These are phyloP conservation scores for Pseudoneurospora amorphoporcata DNA, from an alignment of 495 filamentous ascomycete species.

Conservation along the genomic window DNA sequence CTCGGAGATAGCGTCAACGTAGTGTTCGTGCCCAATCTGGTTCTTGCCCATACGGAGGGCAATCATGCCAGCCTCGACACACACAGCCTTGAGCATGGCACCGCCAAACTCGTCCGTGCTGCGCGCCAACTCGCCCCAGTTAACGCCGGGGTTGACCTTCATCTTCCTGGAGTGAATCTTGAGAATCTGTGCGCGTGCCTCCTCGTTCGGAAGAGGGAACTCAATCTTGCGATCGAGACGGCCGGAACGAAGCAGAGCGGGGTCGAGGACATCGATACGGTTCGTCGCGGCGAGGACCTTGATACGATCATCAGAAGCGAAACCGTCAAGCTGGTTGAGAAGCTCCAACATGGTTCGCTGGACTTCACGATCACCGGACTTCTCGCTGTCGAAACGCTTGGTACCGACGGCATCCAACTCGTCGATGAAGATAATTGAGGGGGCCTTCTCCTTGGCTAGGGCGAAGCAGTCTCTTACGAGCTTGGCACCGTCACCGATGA, in stretches of 20 bases:
- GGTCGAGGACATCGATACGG: constrained; percentile 94
- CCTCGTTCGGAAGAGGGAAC: constrained; percentile 98
- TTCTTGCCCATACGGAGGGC: constrained; percentile 81
- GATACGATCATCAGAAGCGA: constrained; percentile 97
- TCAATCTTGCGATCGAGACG: constrained; percentile 98
- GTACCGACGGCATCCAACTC: constrained; percentile 95
- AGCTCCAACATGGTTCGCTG: constrained; percentile 98
- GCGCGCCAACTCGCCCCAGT: constrained; percentile 91
- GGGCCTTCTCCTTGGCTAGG: constrained; percentile 94
- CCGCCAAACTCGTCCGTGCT: constrained; percentile 99
- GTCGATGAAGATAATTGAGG: constrained; percentile 99
- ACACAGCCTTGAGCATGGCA: constrained; percentile 95
- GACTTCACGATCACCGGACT: constrained; percentile 95
- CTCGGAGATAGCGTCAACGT: constrained; percentile 95
- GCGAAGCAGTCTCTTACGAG: constrained; percentile 96
- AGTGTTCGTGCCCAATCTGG: constrained; percentile 97
- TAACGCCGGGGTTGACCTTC: constrained; percentile 86
- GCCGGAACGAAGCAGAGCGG: constrained; percentile 84
- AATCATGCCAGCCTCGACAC: constrained; percentile 99
- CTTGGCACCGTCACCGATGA: constrained; percentile 98
- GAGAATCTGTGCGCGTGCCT: constrained; percentile 92
- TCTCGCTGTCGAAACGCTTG: constrained; percentile 98
- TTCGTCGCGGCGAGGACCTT: constrained; percentile 98
- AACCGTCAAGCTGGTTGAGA: constrained; percentile 97
- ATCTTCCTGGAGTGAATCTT: constrained; percentile 98